phyloP scores from a whole-genome alignment of 192 early-diverging fungal species.

The Gonapodya sp. region DNA sequence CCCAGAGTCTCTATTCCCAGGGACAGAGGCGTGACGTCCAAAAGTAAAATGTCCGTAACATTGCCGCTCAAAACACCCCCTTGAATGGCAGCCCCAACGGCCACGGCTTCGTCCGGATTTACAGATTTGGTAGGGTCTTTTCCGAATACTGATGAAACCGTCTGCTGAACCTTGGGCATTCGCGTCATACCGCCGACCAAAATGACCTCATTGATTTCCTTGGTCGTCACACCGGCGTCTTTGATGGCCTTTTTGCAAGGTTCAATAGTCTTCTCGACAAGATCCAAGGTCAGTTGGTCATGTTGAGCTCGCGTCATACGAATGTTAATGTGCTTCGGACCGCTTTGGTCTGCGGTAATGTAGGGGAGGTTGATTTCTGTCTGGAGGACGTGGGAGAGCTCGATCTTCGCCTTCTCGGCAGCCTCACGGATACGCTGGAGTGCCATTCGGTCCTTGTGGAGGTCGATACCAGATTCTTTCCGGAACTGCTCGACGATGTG shows the following conservation, averaged over 20 bases:
- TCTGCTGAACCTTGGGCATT: constrained; percentile 92
- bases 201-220: constrained; percentile 87
- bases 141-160: constrained; percentile 81
- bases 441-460: constrained; percentile 83
- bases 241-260: constrained; percentile 96
- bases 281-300: constrained; percentile 66
- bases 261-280: constrained; percentile 79
- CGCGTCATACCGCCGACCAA: constrained; percentile 98
- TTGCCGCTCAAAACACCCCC: constrained; percentile 95
- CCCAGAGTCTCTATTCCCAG: constrained; percentile 98
- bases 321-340: constrained; percentile 96
- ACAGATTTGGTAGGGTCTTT: constrained; percentile 88
- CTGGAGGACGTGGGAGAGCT: constrained; percentile 86
- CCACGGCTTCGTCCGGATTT: constrained; percentile 98
- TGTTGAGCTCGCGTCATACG: constrained; percentile 86
- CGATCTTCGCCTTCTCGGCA: constrained; percentile 98
- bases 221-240: constrained; percentile 75
- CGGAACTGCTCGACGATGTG: constrained; percentile 82
- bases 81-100: constrained; percentile 96
- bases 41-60: constrained; percentile 87
- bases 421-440: constrained; percentile 96
- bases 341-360: constrained; percentile 75
- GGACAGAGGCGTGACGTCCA: constrained; percentile 96
- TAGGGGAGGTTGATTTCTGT: constrained; percentile 96
- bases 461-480: constrained; percentile 81